A percentile compares a stretch with the other conserved stretches of the same genome.
These are phyloP conservation scores for Pseudomonodictys pantanalensis DNA, from an alignment of 495 filamentous ascomycete species.

Conservation along the genomic window DNA sequence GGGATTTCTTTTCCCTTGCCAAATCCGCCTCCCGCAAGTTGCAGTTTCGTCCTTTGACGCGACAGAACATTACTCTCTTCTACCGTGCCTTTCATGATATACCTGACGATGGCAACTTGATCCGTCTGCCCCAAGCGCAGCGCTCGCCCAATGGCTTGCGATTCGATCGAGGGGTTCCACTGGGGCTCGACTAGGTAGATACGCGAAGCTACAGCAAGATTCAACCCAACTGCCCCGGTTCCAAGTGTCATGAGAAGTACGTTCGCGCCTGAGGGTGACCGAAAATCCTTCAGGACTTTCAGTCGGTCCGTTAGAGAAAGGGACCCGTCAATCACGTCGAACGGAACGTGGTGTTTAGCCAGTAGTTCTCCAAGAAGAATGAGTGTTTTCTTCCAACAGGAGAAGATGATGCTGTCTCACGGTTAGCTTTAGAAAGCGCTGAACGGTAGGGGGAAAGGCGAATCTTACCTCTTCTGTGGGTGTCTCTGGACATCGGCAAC, in stretches of 20 bases:
- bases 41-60: no score
- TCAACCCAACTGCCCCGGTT: constrained; percentile 12
- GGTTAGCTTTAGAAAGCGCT: not conserved
- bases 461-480: not conserved
- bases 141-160: not conserved
- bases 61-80: no score
- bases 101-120: not conserved
- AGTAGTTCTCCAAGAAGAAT: not conserved
- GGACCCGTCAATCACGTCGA: not conserved
- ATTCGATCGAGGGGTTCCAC: not conserved
- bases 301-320: not conserved
- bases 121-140: not conserved
- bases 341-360: not conserved
- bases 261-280: not conserved
- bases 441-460: not conserved
- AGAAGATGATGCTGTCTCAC: constrained; percentile 13
- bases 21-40: no score
- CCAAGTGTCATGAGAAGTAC: constrained; percentile 11
- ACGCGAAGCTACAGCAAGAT: not conserved
- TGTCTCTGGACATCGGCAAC: not conserved
- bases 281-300: not conserved
- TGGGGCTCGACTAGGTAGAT: not conserved
- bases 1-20: no score
- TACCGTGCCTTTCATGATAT: no score
- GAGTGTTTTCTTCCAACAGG: constrained; percentile 7